Conservation (phyloP, 2,329 filamentous ascomycete genomes). For the Sclerotiophoma versabilis region DNA sequence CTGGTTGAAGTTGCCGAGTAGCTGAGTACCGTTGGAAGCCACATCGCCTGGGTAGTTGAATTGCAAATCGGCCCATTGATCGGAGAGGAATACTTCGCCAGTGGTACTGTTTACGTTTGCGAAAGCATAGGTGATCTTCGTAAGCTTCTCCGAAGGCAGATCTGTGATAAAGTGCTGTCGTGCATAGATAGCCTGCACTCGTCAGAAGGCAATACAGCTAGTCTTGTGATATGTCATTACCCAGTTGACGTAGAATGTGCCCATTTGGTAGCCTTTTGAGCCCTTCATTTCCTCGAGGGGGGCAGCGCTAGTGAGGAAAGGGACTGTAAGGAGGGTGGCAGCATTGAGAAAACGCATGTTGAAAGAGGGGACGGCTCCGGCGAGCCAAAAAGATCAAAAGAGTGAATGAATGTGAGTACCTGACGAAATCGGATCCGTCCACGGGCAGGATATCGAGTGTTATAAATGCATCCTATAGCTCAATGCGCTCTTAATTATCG, state of each 20-base stretch:
- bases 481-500: not conserved
- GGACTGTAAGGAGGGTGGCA: conserved; percentile 27
- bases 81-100: conserved; percentile 66
- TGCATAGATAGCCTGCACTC: conserved; percentile 75
- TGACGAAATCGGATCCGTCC: not conserved
- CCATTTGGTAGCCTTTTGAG: conserved; percentile 61
- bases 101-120: conserved; percentile 81
- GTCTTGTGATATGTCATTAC: conserved; percentile 19
- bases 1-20: conserved; percentile 80
- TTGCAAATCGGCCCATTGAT: conserved; percentile 52
- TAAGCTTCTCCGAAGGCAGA: conserved; percentile 79
- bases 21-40: conserved; percentile 70
- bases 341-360: conserved; percentile 30
- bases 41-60: conserved; percentile 73
- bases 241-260: conserved; percentile 78
- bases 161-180: conserved; percentile 84
- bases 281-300: conserved; percentile 8
- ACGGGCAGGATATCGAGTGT: not conserved
- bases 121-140: conserved; percentile 89
- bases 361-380: conserved; percentile 33
- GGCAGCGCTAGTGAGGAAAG: conserved; percentile 26
- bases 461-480: conserved; percentile 1
- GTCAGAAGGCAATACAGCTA: not conserved
- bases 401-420: conserved; percentile 10
- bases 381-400: conserved; percentile 11